These are phyloP conservation scores for Stagonosporopsis tanaceti DNA, from an alignment of 2,329 filamentous ascomycete genomes.

Conservation along the genomic window DNA sequence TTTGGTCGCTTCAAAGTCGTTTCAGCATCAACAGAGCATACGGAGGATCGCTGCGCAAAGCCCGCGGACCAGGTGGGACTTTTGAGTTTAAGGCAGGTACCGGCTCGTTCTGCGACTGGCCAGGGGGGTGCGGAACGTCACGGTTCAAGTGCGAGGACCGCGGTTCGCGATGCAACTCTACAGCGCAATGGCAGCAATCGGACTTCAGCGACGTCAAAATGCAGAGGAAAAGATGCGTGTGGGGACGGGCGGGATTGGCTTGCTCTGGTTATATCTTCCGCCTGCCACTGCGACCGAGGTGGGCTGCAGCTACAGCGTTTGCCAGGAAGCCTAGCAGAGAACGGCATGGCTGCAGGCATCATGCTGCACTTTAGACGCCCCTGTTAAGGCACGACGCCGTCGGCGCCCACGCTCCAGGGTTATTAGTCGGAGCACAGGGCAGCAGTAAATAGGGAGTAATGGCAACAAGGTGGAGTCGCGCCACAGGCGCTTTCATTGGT, in stretches of 20 bases:
- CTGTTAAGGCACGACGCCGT: constrained; percentile 25
- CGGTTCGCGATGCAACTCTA: constrained; percentile 23
- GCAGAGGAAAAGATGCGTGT: constrained; percentile 20
- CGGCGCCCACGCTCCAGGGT: constrained; percentile 26
- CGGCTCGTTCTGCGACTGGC: constrained; percentile 32
- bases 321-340: constrained; percentile 27
- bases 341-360: constrained; percentile 28
- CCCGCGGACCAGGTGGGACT: constrained; percentile 35
- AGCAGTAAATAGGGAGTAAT: constrained; percentile 32
- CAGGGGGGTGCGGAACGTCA: constrained; percentile 33
- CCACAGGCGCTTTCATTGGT: constrained; percentile 27
- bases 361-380: constrained; percentile 31
- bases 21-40: constrained; percentile 49
- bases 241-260: constrained; percentile 21
- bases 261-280: constrained; percentile 28
- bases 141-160: constrained; percentile 32
- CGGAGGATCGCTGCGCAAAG: constrained; percentile 34
- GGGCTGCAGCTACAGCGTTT: constrained; percentile 29
- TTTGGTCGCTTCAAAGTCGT: constrained; percentile 51
- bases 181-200: constrained; percentile 22
- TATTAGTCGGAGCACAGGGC: constrained; percentile 23
- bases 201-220: constrained; percentile 17
- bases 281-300: constrained; percentile 15
- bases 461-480: constrained; percentile 19
- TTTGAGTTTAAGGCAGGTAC: constrained; percentile 39